Base-by-base conservation (phyloP, 768 basidiomycete genomes). In the Leccinum subgranulosum region DNA sequence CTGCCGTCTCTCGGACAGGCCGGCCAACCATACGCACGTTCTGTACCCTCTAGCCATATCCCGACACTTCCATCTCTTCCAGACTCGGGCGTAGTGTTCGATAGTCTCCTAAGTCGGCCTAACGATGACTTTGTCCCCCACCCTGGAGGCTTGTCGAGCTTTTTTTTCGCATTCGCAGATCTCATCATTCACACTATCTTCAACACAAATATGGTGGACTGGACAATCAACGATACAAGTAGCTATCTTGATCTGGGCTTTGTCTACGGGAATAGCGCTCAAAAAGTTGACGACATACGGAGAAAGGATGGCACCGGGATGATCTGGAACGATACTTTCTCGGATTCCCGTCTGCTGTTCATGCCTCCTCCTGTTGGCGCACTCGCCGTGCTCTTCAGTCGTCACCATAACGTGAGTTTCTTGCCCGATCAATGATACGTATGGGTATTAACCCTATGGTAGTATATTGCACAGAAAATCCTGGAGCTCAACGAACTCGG, bases 151-250 rank as follows among this genome's bases (percentile, higher is more conserved):
- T 80, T 92, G 47, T 88, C 85, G 12, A 80, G 82, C 57, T 73
- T 88, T 17, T 87, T 91, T 73, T 92, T 91, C 63, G 86, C 89
- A 0, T 89, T 92, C 64, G 90, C 90, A 11, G 80, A 90, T 64
- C 72, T 91, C 56, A 76, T 92, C 57, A 90, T 88, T 62, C 90
- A 92, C 69, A 78, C 75, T 53, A 78, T 87, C 60, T 93, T 93
- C 75, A 74, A 86, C 60, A 84, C 83, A 10, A 71, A 79, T 58
- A 73, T 65, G 33, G 48, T n/a, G 3, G 77, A 85, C 66, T 76
- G 73, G 68, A 76, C 75, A 2, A 77, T 82, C 56, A 93, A 93
- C 65, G 73, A 81, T 43, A 72, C 84, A 0, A 86, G 84, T 67
- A 86, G 85, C 62, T 93, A 93, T 71, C 76, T 93, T 15, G 91